These are phyloP conservation scores for Candida sonorensis DNA, from an alignment of 805 yeast species.

Conservation along the genomic window DNA sequence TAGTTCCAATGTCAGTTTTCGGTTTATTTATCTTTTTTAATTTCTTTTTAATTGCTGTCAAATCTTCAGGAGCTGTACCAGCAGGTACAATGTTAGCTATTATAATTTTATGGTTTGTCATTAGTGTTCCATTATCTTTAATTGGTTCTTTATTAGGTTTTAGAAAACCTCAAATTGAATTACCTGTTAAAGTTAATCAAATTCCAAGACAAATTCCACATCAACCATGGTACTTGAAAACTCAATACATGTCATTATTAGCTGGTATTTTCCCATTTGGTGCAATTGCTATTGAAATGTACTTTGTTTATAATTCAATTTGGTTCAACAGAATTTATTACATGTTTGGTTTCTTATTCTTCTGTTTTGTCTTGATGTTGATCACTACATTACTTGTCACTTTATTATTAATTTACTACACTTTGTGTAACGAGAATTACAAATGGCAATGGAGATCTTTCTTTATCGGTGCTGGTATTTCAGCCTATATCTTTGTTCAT, in stretches of 20 bases:
- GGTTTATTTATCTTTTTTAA: constrained; percentile 61
- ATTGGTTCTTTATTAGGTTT: constrained; percentile 78
- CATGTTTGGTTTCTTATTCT: constrained; percentile 95
- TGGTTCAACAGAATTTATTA: constrained; percentile 94
- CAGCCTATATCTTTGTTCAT: constrained; percentile 78
- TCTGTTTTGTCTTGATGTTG: constrained; percentile 79
- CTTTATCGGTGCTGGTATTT: constrained; percentile 83
- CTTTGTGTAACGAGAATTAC: constrained; percentile 85
- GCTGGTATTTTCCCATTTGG: constrained; percentile 95
- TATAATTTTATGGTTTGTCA: constrained; percentile 73
- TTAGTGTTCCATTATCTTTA: constrained; percentile 79
- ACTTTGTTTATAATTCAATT: constrained; percentile 81
- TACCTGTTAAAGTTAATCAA: constrained; percentile 87
- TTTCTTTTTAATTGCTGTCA: constrained; percentile 68
- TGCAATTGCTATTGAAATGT: constrained; percentile 90
- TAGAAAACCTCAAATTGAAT: constrained; percentile 36
- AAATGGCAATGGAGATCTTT: constrained; percentile 97
- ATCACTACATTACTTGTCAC: constrained; percentile 78
- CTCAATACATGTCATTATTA: constrained; percentile 58
- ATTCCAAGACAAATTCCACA: constrained; percentile 94
- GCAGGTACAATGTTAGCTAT: constrained; percentile 81
- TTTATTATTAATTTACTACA: constrained; percentile 71
- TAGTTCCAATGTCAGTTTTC: constrained; percentile 80
- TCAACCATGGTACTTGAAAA: constrained; percentile 78
- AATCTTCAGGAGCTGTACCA: constrained; percentile 94